A percentile compares a stretch with the other conserved stretches of the same genome.
Evolutionary conservation across 495 filamentous ascomycete genomes (phyloP).

Genomic region (Jackrogersella minutella): DNA sequence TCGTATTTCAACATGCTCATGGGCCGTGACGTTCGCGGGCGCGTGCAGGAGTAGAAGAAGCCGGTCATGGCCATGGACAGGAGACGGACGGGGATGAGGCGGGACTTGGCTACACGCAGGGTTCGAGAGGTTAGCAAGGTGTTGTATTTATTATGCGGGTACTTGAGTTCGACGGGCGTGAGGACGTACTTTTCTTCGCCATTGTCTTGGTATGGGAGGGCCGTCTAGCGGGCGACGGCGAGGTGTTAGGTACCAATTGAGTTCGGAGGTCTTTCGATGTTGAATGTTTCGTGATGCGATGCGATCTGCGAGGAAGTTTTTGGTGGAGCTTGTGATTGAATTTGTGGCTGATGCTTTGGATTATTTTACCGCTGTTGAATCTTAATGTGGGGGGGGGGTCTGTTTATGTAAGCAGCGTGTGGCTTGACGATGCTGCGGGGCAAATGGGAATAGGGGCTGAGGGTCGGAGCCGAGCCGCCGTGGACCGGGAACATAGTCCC

Average conservation of each 20-base stretch:
- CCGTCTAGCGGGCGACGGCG: conserved; percentile 7
- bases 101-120: conserved; percentile 76
- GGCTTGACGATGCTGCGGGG: background rate
- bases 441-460: too few species aligned
- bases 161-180: background rate
- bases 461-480: too few species aligned
- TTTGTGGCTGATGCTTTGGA: conserved; percentile 25
- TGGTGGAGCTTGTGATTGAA: conserved; percentile 19
- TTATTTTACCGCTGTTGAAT: too few species aligned
- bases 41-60: conserved; percentile 88
- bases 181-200: conserved; percentile 34
- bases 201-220: conserved; percentile 16
- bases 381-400: background rate
- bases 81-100: conserved; percentile 89
- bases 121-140: conserved; percentile 15
- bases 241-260: background rate
- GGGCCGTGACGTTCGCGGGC: conserved; percentile 80
- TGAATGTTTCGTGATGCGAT: conserved; percentile 19
- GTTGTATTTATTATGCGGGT: background rate
- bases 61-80: conserved; percentile 99
- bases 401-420: background rate
- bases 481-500: too few species aligned
- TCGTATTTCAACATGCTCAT: conserved; percentile 99
- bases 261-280: background rate
- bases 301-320: conserved; percentile 31